Percentiles rank a stretch among this genome's conserved stretches.
These are phyloP conservation scores for Diddensiella transvaalensis DNA, from an alignment of 805 yeast genomes.

Conservation along the genomic window DNA sequence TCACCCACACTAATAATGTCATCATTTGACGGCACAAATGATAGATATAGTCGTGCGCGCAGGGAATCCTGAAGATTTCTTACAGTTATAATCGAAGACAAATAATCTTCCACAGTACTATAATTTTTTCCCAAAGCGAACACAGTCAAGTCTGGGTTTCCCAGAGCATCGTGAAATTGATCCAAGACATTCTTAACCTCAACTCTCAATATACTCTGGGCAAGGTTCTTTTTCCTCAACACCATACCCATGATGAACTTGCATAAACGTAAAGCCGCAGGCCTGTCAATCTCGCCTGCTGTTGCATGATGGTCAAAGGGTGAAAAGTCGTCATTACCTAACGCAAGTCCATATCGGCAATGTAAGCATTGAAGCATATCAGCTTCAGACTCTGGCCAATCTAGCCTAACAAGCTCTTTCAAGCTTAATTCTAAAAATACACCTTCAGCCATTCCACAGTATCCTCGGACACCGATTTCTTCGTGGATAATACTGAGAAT, in stretches of 20 bases:
- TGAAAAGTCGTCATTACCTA: slow-evolving; percentile 46
- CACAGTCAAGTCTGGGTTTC: slow-evolving; percentile 46
- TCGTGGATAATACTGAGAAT: slow-evolving; percentile 63
- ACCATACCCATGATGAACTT: slow-evolving; percentile 54
- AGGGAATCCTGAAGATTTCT: slow-evolving; percentile 20
- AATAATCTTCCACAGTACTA: slow-evolving; percentile 45
- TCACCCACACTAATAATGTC: slow-evolving; percentile 38
- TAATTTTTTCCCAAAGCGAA: slow-evolving; percentile 36
- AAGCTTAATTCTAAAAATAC: slow-evolving; percentile 60
- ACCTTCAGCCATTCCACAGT: slow-evolving; percentile 67
- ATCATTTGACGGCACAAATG: slow-evolving; percentile 23
- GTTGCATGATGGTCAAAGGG: slow-evolving; percentile 65
- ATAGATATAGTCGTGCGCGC: slow-evolving; percentile 21
- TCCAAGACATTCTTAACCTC: slow-evolving; percentile 76
- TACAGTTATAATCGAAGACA: slow-evolving; percentile 26
- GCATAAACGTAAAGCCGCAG: slow-evolving; percentile 40
- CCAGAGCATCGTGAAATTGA: slow-evolving; percentile 63
- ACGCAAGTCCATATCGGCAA: slow-evolving; percentile 70
- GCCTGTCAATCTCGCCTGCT: slow-evolving; percentile 38
- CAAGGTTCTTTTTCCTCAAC: slow-evolving; percentile 54
- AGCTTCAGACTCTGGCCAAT: slow-evolving; percentile 48
- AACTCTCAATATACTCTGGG: slow-evolving; percentile 56
- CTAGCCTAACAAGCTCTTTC: slow-evolving; percentile 44
- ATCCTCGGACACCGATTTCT: slow-evolving; percentile 62
- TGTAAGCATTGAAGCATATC: slow-evolving; percentile 74